These are phyloP conservation scores for Stagonosporopsis vannaccii DNA, from an alignment of 2,329 filamentous ascomycete species.

Conservation along the genomic window DNA sequence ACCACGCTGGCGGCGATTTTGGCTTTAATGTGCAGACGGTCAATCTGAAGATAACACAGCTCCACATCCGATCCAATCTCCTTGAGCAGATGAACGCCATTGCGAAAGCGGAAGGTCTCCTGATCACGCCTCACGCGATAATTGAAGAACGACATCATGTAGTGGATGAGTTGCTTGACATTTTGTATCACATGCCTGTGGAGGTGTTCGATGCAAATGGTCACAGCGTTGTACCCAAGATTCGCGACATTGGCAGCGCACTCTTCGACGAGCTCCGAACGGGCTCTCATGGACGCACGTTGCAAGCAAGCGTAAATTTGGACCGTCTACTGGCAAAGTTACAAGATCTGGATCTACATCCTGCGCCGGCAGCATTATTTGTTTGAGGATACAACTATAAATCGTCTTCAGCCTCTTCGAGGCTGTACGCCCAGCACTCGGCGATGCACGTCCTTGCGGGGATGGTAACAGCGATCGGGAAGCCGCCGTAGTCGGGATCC, in stretches of 20 bases:
- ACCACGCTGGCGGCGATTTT: conserved; percentile 18
- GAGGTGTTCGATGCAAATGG: conserved; percentile 34
- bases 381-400: conserved; percentile 4
- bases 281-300: conserved; percentile 19
- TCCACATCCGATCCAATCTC: conserved; percentile 32
- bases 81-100: conserved; percentile 31
- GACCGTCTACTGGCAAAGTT: conserved; percentile 25
- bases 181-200: conserved; percentile 26
- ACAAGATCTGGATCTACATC: conserved; percentile 23
- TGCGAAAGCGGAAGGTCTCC: conserved; percentile 18
- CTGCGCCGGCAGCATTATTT: conserved; percentile 6
- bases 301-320: conserved; percentile 25
- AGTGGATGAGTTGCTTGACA: conserved; percentile 27
- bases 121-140: conserved; percentile 24
- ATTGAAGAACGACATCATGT: conserved; percentile 27
- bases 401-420: conserved; percentile 33
- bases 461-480: conserved; percentile 63
- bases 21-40: conserved; percentile 29
- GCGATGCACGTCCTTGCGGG: conserved; percentile 55
- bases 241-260: conserved; percentile 30
- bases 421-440: conserved; percentile 33
- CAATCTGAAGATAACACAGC: conserved; percentile 32
- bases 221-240: conserved; percentile 30
- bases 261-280: conserved; percentile 28
- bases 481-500: conserved; percentile 63